Evolutionary conservation across 768 basidiomycete species (phyloP).

Genomic region (Kwoniella europaea): DNA sequence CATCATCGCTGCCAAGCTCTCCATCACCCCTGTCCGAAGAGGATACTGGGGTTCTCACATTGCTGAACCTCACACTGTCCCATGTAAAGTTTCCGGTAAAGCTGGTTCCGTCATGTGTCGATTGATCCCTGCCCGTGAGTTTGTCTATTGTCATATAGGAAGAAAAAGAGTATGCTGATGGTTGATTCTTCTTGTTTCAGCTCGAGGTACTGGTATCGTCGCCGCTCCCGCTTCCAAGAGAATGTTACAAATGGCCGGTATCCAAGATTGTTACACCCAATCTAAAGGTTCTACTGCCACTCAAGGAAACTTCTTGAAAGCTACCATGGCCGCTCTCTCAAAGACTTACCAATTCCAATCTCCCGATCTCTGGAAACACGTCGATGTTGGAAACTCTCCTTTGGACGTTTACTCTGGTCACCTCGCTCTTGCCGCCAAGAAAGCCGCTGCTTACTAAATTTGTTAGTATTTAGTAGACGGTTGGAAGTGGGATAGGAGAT

Average conservation of each 20-base stretch:
- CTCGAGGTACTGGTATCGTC: constrained; percentile 98
- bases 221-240: constrained; percentile 98
- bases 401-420: constrained; percentile 96
- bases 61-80: constrained; percentile 98
- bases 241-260: constrained; percentile 94
- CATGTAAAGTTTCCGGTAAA: constrained; percentile 97
- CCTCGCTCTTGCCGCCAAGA: constrained; percentile 79
- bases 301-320: constrained; percentile 76
- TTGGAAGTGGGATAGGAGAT: no score
- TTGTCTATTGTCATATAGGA: not conserved
- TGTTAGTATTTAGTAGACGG: constrained; percentile 4
- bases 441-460: constrained; percentile 59
- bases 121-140: constrained; percentile 82
- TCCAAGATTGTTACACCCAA: constrained; percentile 97
- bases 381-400: constrained; percentile 63
- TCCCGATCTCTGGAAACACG: constrained; percentile 96
- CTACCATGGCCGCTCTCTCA: constrained; percentile 90
- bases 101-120: constrained; percentile 99
- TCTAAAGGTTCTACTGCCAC: constrained; percentile 98
- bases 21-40: constrained; percentile 95
- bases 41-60: constrained; percentile 99
- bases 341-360: constrained; percentile 98
- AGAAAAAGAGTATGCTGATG: not conserved
- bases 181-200: constrained; percentile 14
- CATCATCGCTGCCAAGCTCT: constrained; percentile 97